Base-by-base conservation (phyloP, 371 early-diverging fungal species). In the Mortierella polycephala region DNA sequence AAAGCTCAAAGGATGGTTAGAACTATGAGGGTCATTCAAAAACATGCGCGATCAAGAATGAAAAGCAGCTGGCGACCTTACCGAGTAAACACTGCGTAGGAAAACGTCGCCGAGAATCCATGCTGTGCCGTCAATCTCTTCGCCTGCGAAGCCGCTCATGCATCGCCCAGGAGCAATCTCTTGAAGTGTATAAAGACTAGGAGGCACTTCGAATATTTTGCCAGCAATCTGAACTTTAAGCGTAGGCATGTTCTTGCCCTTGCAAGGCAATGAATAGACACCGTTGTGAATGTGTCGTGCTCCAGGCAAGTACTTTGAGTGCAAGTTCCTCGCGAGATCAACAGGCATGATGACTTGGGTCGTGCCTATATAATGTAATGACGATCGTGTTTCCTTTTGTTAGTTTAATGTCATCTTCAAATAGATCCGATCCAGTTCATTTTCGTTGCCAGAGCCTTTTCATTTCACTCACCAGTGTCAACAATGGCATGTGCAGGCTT, bases 21-120 rank as follows among this genome's bases (percentile, higher is more conserved):
- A 46, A 46, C 16, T 16, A 13, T 11, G 16, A 12, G 47, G 16
- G 11, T 21, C 21, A 30, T 18, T 60, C 20, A 60, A 30, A n/a
- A 7, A 8, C 44, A 14, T 18, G 47, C 21, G 40, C 37, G 21
- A 44, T 30, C n/a, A 47, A 45, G 45, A 42, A 14, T 11, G 23
- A 30, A 42, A 57, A 9, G 1, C n/a, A 21, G 13, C 42, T n/a
- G 12, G 13, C 20, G 5, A 46, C 54, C 81, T 74, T 87, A 93
- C 89, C 59, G 95, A 89, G 83, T 93, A 94, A 65, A 88, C 93
- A 21, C 85, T 84, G 41, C 90, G 86, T 62, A 94, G 71, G 82
- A 93, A 93, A 0, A 92, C 91, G 80, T 94, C 94, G 1, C 94
- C 94, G 12, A 94, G 84, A 54, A 94, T 90, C 94, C 94, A 94